A percentile compares a stretch with the other conserved stretches of the same genome.
Evolutionary conservation across 805 yeast species (phyloP).

Genomic region (Grigorovia jiainica): DNA sequence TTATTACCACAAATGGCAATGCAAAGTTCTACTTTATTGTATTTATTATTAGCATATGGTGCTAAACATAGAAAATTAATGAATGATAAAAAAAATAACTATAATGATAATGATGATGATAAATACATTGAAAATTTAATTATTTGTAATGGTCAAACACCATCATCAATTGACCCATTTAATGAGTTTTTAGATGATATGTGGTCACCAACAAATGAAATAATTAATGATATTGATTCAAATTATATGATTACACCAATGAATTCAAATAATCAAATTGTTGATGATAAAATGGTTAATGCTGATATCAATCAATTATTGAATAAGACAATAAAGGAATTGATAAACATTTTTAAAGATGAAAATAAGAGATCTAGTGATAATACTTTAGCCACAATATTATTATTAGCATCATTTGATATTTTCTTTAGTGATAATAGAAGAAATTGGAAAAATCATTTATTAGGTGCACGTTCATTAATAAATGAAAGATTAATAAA

Average conservation of each 20-base stretch:
- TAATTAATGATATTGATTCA: neutral
- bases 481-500: constrained; percentile 20
- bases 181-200: neutral
- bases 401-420: constrained; percentile 51
- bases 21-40: constrained; percentile 42
- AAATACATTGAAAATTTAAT: neutral
- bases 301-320: constrained; percentile 26
- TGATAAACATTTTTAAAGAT: constrained; percentile 42
- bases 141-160: too few relatives aligned
- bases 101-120: neutral
- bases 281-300: too few relatives aligned
- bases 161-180: too few relatives aligned
- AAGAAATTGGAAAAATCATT: constrained; percentile 52
- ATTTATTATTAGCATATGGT: constrained; percentile 46
- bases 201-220: neutral
- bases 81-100: constrained; percentile 12
- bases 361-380: constrained; percentile 50
- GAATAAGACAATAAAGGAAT: constrained; percentile 47
- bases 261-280: too few relatives aligned
- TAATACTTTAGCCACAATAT: constrained; percentile 51
- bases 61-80: constrained; percentile 29
- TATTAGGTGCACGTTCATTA: constrained; percentile 59
- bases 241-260: too few relatives aligned
- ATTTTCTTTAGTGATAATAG: constrained; percentile 35
- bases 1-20: constrained; percentile 62